Percentiles rank a stretch among this genome's conserved stretches.
Evolutionary conservation across 2,329 filamentous ascomycete species (phyloP).

Genomic region (Huntiella savannae): DNA sequence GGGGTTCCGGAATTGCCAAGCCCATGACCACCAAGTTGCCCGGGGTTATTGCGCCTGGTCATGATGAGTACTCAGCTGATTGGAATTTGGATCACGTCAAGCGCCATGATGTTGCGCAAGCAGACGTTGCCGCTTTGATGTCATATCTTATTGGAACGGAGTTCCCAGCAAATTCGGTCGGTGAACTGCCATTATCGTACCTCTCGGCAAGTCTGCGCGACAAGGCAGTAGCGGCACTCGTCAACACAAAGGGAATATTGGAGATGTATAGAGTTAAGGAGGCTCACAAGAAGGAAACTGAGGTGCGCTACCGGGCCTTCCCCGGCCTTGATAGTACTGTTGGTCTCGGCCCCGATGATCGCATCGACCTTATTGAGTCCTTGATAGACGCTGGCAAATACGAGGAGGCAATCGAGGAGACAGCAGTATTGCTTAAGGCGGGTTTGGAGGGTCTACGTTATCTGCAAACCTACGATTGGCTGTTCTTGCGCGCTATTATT

Average conservation of each 20-base stretch:
- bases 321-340: constrained; percentile 44
- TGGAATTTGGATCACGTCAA: constrained; percentile 68
- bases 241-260: constrained; percentile 70
- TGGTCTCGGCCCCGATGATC: constrained; percentile 39
- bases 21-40: constrained; percentile 39
- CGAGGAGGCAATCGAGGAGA: constrained; percentile 62
- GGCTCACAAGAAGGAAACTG: constrained; percentile 53
- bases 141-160: constrained; percentile 72
- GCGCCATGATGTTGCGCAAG: constrained; percentile 81
- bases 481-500: constrained; percentile 77
- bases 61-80: constrained; percentile 79
- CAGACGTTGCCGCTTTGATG: constrained; percentile 90
- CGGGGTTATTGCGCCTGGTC: constrained; percentile 45
- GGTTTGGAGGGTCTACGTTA: constrained; percentile 74
- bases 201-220: constrained; percentile 51
- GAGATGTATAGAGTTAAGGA: constrained; percentile 97
- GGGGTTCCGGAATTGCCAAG: constrained; percentile 77
- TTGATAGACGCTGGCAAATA: constrained; percentile 48
- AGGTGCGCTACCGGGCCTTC: constrained; percentile 64
- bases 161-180: constrained; percentile 92
- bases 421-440: constrained; percentile 55
- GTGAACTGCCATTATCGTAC: constrained; percentile 72
- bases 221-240: constrained; percentile 68
- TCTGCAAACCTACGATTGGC: constrained; percentile 95
- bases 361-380: constrained; percentile 45